These are phyloP conservation scores for Tolypocladium amazonense DNA, from an alignment of 2,329 filamentous ascomycete genomes.

Conservation along the genomic window DNA sequence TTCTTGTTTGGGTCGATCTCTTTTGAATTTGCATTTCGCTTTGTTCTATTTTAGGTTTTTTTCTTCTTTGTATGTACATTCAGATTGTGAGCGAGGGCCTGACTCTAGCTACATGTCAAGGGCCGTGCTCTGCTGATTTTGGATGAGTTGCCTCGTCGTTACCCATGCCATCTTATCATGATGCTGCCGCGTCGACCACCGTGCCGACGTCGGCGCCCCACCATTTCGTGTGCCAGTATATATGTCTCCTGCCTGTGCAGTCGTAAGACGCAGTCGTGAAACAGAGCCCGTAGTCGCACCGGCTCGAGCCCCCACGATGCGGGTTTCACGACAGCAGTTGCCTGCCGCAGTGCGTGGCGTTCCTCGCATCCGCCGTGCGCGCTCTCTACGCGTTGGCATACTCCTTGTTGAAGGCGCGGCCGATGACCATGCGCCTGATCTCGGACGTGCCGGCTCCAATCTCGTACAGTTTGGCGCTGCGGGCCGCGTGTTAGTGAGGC, in stretches of 20 bases:
- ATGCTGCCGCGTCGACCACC: neutral
- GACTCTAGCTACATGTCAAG: neutral
- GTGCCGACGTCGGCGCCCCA: neutral
- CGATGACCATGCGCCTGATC: conserved; percentile 88
- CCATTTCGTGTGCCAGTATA: neutral
- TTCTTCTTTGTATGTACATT: neutral
- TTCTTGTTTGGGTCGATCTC: neutral
- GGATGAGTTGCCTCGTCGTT: neutral
- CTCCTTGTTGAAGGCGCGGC: conserved; percentile 82
- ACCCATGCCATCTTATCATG: neutral
- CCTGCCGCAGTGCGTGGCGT: neutral
- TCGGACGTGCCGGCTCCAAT: conserved; percentile 96
- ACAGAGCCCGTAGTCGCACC: neutral
- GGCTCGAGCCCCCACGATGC: neutral
- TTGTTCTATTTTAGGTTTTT: neutral
- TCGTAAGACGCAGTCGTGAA: neutral
- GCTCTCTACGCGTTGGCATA: conserved; percentile 35
- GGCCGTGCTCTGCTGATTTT: neutral
- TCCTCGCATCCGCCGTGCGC: neutral
- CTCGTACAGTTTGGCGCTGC: conserved; percentile 71
- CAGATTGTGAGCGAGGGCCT: neutral
- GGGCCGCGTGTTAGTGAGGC: conserved; percentile 15
- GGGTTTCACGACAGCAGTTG: too few species aligned
- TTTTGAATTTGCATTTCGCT: neutral
- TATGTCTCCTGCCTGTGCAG: neutral